Base-by-base conservation (phyloP, 768 basidiomycete species). In the Mycena galopus region DNA sequence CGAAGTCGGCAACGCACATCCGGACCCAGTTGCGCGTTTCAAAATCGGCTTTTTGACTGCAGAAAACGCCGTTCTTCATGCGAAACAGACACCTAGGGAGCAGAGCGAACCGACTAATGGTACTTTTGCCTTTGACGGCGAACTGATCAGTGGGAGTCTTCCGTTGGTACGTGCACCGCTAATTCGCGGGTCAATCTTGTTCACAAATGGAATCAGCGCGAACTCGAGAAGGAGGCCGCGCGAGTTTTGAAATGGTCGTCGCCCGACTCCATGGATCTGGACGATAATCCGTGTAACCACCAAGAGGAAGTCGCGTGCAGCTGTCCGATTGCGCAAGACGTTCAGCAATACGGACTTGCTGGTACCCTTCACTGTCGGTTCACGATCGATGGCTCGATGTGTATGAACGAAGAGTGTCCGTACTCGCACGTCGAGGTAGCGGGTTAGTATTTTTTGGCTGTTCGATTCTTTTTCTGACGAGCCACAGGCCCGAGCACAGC, bases 361-460 rank as follows among this genome's bases (percentile, higher is more conserved):
- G 73, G 71, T 3, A 78, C 73, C 16, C 62, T 78, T 19, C 80
- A 81, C 47, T 81, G 80, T 57, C 77, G 80, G 14, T 75, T 78
- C 57, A 67, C 66, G 3, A 53, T 81, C 21, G 77, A 79, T 39
- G 79, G 79, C 23, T 69, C 71, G 23, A 21, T 6, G 19, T 81
- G 80, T 42, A 8, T 53, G 17, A 51, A 79, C 39, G 51, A 39
- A 7, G 70, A 74, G 2, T 81, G 80, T 65, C 76, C 78, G 4
- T 81, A 81, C 64, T 79, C 80, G n/a, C 80, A 81, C 69, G 51
- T 44, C 12, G 37, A 53, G 14, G 19, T 78, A 37, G 25, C 39
- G 9, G 44, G 78, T 79, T n/a, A 21, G 72, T 74, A 19, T 44
- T 44, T n/a, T 32, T 4, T 12, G 4, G 4, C 12, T 3, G 6